Evolutionary conservation across 2,329 filamentous ascomycete species (phyloP).

Genomic region (Hyphodiscus sp.): DNA sequence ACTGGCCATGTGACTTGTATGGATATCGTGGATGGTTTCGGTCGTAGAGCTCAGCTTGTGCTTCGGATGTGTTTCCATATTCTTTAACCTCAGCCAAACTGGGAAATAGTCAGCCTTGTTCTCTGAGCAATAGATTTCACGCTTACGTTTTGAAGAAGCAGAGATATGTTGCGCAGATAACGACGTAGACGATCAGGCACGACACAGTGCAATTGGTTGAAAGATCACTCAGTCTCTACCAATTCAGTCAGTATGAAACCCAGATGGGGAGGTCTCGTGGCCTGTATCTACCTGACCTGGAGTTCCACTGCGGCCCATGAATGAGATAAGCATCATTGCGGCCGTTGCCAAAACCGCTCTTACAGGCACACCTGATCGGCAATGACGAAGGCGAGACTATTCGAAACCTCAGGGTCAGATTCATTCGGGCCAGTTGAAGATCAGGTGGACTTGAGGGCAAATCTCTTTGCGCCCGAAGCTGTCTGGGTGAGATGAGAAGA

Average conservation of each 20-base stretch:
- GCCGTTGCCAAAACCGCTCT: slow-evolving; percentile 33
- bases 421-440: too few species aligned
- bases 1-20: slow-evolving; percentile 35
- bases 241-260: slow-evolving; percentile 10
- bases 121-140: neutral
- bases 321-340: slow-evolving; percentile 33
- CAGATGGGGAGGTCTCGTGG: too few species aligned
- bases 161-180: slow-evolving; percentile 36
- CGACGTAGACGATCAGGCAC: slow-evolving; percentile 34
- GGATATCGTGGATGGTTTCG: slow-evolving; percentile 31
- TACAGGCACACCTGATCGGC: slow-evolving; percentile 33
- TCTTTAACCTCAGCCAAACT: slow-evolving; percentile 34
- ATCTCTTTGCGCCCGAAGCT: too few species aligned
- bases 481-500: too few species aligned
- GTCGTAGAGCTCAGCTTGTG: slow-evolving; percentile 31
- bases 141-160: slow-evolving; percentile 33
- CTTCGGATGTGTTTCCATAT: slow-evolving; percentile 34
- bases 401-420: too few species aligned
- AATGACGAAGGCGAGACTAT: slow-evolving; percentile 31
- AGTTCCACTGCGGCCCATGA: slow-evolving; percentile 33
- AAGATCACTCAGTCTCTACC: slow-evolving; percentile 32
- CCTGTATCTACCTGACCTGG: slow-evolving; percentile 32
- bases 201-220: slow-evolving; percentile 33
- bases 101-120: neutral
- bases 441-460: too few species aligned